Percentiles rank a stretch among this genome's conserved stretches.
Evolutionary conservation across 1,284 basidiomycete genomes (phyloP).

Genomic region (Cerioporus squamosus): DNA sequence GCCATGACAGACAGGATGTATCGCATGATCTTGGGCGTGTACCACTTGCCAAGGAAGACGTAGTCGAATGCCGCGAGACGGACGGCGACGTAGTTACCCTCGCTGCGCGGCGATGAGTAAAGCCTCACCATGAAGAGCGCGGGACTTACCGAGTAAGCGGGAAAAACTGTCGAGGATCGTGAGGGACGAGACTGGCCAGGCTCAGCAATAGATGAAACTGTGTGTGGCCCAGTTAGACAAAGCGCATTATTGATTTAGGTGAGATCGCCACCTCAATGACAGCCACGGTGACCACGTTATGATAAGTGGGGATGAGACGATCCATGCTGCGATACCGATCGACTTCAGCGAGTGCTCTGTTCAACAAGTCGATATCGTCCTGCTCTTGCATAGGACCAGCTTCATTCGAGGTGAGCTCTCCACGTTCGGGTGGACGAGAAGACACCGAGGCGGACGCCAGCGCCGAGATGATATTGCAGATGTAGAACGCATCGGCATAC

Average conservation of each 20-base stretch:
- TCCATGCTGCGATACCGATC: constrained; percentile 96
- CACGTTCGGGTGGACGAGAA: constrained; percentile 73
- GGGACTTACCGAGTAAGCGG: constrained; percentile 81
- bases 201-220: constrained; percentile 86
- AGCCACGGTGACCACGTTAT: constrained; percentile 93
- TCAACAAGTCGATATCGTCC: constrained; percentile 70
- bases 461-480: constrained; percentile 86
- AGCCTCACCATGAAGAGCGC: neutral
- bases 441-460: constrained; percentile 81
- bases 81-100: constrained; percentile 92
- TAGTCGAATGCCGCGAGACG: constrained; percentile 94
- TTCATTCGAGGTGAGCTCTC: constrained; percentile 73
- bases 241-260: neutral
- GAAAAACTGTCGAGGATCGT: constrained; percentile 84
- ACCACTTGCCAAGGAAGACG: constrained; percentile 91
- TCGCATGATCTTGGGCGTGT: constrained; percentile 79
- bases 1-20: constrained; percentile 93
- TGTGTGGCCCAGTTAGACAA: neutral
- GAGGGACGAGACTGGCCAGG: constrained; percentile 80
- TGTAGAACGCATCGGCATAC: constrained; percentile 93
- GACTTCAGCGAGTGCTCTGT: constrained; percentile 78
- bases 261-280: constrained; percentile 77
- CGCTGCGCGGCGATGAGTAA: constrained; percentile 49
- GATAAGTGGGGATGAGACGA: constrained; percentile 91
- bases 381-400: constrained; percentile 64